Percentiles rank a stretch among this genome's conserved stretches.
These are phyloP conservation scores for Colletotrichum theobromicola DNA, from an alignment of 2,329 filamentous ascomycete species.

Conservation along the genomic window DNA sequence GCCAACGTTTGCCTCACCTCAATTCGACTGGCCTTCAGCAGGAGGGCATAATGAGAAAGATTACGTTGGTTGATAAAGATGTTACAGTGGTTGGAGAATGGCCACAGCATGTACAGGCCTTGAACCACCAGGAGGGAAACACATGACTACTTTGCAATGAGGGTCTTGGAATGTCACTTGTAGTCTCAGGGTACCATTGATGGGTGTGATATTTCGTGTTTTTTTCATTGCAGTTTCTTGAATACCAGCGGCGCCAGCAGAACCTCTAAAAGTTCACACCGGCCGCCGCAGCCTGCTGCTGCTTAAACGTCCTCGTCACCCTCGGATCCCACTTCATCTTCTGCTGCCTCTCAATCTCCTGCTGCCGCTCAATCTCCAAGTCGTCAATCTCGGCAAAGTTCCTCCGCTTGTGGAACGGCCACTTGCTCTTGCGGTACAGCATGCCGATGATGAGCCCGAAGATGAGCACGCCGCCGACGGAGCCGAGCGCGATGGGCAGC, in stretches of 20 bases:
- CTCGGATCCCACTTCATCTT: constrained; percentile 23
- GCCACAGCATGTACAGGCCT: too few relatives aligned
- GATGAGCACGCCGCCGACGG: constrained; percentile 19
- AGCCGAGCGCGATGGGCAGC: constrained; percentile 21
- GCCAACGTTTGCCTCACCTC: background rate
- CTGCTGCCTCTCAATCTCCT: constrained; percentile 13
- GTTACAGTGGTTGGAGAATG: too few relatives aligned
- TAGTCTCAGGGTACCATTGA: accelerated
- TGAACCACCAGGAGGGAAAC: background rate
- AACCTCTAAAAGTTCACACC: constrained; percentile 6
- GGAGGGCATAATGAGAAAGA: background rate
- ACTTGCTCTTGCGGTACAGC: constrained; percentile 16
- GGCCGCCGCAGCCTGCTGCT: background rate
- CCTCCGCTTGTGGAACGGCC: constrained; percentile 9
- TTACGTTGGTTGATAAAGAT: accelerated
- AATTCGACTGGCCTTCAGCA: background rate
- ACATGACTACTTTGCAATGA: background rate
- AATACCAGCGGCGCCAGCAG: background rate
- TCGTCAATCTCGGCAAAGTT: constrained; percentile 16
- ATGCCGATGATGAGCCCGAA: constrained; percentile 13
- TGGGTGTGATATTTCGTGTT: background rate
- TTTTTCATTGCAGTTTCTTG: background rate
- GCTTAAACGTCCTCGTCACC: background rate
- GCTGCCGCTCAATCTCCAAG: constrained; percentile 14
- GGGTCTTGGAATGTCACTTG: background rate